Evolutionary conservation across 2,329 filamentous ascomycete genomes (phyloP), one percentile per base, ranked within the genome.

Genomic region (Cercospora sp.): DNA sequence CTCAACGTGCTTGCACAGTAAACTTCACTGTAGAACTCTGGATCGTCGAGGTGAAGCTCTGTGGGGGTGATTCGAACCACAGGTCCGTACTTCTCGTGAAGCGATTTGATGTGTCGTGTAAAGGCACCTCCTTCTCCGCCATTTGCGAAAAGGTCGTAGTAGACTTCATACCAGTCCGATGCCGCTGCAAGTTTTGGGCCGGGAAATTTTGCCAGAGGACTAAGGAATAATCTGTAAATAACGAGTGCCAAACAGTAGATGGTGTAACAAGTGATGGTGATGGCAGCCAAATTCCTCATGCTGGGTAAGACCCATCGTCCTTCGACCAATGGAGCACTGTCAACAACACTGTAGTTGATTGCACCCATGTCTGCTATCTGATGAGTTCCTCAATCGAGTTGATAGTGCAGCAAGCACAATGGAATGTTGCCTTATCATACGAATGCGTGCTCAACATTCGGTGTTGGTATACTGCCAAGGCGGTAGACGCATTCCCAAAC

Each of bases 171-270:
- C 48, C 57, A 62, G 36, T 58, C 66, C 9, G 79, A 78, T 33
- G 76, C 72, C 10, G 78, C 79, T 6, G 76, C 78, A 7, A 79
- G 67, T 48, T 71, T 75, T 3, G 78, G 77, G 3, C 78, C 78
- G 6, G 77, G 78, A 58, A 78, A 73, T 23, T 74, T 73, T 23
- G 75, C 70, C 10, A 79, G 67, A 30, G 77, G 78, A 65, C 75
- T 74, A 28, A 78, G 72, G 67, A 69, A 76, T 2, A 79, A 65
- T 42, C 77, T 71, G 60, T 75, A 76, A 33, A 66, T 28, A 18
- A 64, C 60, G 40, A 66, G 5, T 5, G 10, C 36, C 9, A 42
- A 16, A 42, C 10, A 16, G 13, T 42, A 42, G 36, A 42, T 42
- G 13, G 36, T 42, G 36, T 42, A 42, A 16, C 36, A 42, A 42